Base-by-base conservation (phyloP, 2,329 filamentous ascomycete species). In the Biscogniauxia mediterranea region DNA sequence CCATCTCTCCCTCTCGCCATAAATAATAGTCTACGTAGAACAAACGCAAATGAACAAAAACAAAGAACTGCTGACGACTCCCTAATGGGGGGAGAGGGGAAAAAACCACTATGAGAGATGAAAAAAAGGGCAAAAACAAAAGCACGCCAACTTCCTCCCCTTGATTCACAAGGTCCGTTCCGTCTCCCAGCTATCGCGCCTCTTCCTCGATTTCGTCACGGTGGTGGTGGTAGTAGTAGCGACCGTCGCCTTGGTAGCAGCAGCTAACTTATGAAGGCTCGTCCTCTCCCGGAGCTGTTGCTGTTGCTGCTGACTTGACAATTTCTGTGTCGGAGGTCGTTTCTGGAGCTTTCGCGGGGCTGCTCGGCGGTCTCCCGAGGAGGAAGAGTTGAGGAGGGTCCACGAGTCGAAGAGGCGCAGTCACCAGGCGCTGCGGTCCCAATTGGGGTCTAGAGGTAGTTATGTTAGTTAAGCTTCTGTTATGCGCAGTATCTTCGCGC, bases 371-470 rank as follows among this genome's bases (percentile, higher is more conserved):
- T 66, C 69, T 23, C 54, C 11, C 28, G 7, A 32, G 28, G 28
- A 23, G 23, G 28, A 32, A 8, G 59, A 68, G 59, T 60, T 42
- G 62, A 69, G 61, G 62, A 69, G 61, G 55, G 64, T 60, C 66
- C 71, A 73, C 61, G 73, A 74, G 65, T 74, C 73, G 64, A 75
- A 68, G 50, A 71, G 69, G 53, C 72, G 69, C 64, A 73, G 77
- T 87, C 83, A 95, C 91, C 92, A 95, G 52, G 91, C 90, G 78
- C 93, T 93, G 64, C 91, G 87, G 79, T 97, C 93, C 93, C 93
- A 97, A 79, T 91, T 92, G 20, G 90, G 90, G 77, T 93, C 89
- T 92, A 52, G 46, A 64, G 7, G 17, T 46, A 51, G 65, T 68
- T 61, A 69, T 59, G 28, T 32, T 32, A 32, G 28, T 28, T 28